phyloP scores from a whole-genome alignment of 306 rosid species.

The Inga laurina region DNA sequence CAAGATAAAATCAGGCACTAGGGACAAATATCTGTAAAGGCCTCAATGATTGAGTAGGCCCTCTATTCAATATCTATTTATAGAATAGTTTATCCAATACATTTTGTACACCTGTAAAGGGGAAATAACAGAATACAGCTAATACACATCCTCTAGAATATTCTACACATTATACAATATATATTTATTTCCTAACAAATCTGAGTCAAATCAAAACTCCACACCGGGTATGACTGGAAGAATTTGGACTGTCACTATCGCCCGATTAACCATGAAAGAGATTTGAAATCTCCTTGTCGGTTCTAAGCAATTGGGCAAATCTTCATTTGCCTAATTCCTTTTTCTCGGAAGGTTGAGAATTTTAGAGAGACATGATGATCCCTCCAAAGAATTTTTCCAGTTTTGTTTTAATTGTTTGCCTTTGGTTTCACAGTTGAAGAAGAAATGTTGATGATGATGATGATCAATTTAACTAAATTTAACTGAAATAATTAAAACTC shows the following conservation, averaged over 20 bases:
- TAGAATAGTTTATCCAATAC: too few species aligned
- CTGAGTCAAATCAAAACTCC: conserved; percentile 48
- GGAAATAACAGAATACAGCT: too few species aligned
- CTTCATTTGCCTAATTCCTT: background rate
- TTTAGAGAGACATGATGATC: background rate
- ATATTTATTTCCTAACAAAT: too few species aligned
- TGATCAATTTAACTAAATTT: too few species aligned
- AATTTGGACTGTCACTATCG: conserved; percentile 74
- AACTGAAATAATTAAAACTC: too few species aligned
- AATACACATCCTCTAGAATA: too few species aligned
- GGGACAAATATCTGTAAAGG: too few species aligned
- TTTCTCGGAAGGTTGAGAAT: conserved; percentile 20
- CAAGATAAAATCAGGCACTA: too few species aligned
- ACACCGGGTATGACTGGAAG: conserved; percentile 50
- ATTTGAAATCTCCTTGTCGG: conserved; percentile 15
- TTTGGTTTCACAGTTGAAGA: conserved; percentile 20
- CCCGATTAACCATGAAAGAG: conserved; percentile 25
- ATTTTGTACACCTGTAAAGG: too few species aligned
- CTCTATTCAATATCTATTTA: too few species aligned
- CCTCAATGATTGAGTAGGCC: too few species aligned
- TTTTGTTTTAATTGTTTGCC: background rate
- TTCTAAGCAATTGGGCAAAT: conserved; percentile 37
- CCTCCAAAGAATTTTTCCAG: conserved; percentile 42
- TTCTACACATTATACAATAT: too few species aligned
- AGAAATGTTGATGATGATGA: background rate